A percentile compares a stretch with the other conserved stretches of the same genome.
phyloP scores from a whole-genome alignment of 1,284 basidiomycete species.

The Fomitopsis betulina region DNA sequence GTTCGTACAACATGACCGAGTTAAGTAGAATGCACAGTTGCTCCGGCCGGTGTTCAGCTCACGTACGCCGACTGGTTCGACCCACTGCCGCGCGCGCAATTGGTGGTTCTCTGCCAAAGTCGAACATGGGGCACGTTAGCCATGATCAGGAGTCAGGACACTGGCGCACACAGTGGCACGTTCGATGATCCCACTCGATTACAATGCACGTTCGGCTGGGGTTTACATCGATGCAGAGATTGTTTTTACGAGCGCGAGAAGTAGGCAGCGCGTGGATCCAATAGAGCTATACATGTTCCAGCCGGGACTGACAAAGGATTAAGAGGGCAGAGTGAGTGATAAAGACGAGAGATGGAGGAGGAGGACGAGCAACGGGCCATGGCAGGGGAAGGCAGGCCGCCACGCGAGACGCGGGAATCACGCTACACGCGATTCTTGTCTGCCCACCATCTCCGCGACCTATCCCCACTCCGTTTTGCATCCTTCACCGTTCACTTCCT shows the following conservation, averaged over 20 bases:
- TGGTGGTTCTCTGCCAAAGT: background rate
- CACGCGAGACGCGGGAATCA: background rate
- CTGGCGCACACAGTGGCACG: background rate
- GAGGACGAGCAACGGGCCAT: background rate
- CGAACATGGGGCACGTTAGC: background rate
- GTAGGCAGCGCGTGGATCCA: no score
- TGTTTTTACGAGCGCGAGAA: background rate
- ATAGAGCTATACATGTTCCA: background rate
- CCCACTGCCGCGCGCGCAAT: no score
- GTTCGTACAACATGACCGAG: background rate
- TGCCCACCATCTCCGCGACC: slow-evolving; percentile 9
- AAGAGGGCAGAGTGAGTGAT: background rate
- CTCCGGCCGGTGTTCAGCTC: background rate
- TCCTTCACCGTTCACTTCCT: slow-evolving; percentile 12
- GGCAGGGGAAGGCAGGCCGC: background rate
- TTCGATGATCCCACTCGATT: background rate
- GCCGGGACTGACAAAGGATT: background rate
- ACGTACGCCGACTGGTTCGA: background rate
- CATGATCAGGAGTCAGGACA: background rate
- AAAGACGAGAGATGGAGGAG: background rate
- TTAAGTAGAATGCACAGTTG: background rate
- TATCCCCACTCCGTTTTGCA: slow-evolving; percentile 11
- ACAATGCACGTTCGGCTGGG: background rate
- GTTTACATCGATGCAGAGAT: background rate
- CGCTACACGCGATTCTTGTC: slow-evolving; percentile 11